A percentile compares a stretch with the other conserved stretches of the same genome.
Evolutionary conservation across 768 basidiomycete species (phyloP).

Genomic region (Lactifluus subvellereus): DNA sequence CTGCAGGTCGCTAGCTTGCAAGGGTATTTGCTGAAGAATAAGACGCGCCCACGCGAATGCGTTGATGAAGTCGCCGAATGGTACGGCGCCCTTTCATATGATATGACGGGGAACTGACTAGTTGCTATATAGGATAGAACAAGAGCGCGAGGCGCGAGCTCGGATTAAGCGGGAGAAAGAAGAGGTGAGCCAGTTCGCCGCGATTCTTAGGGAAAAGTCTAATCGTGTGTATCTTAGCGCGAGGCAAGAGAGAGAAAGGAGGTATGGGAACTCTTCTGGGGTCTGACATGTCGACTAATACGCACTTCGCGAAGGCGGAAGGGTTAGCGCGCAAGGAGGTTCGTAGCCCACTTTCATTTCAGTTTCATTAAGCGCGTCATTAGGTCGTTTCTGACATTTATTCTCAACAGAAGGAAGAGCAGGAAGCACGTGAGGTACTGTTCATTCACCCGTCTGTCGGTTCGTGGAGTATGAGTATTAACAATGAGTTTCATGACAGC

Average conservation of each 20-base stretch:
- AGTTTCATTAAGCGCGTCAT: constrained; percentile 13
- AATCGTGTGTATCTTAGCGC: constrained; percentile 39
- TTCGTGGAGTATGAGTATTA: constrained; percentile 3
- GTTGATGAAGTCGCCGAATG: constrained; percentile 77
- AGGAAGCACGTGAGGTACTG: constrained; percentile 22
- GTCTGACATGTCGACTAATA: constrained; percentile 1
- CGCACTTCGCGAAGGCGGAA: constrained; percentile 40
- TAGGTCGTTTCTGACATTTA: constrained; percentile 17
- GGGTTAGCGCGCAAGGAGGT: constrained; percentile 63
- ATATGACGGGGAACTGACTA: constrained; percentile 14
- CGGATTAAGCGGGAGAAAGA: constrained; percentile 79
- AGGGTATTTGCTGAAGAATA: constrained; percentile 84
- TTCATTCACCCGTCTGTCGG: constrained; percentile 3
- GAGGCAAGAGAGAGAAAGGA: constrained; percentile 80
- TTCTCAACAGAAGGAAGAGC: constrained; percentile 21
- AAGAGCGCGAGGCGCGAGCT: constrained; percentile 78
- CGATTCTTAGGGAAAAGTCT: neutral
- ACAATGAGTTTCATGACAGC: constrained; percentile 16
- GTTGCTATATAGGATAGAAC: constrained; percentile 41
- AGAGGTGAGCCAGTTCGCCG: constrained; percentile 35
- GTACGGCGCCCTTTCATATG: constrained; percentile 32
- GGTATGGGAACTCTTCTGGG: constrained; percentile 28
- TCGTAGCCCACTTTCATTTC: constrained; percentile 11
- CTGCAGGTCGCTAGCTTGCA: constrained; percentile 72
- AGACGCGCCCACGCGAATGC: constrained; percentile 81